Percentiles rank a stretch among this genome's conserved stretches.
These are phyloP conservation scores for Claviceps maximensis DNA, from an alignment of 2,329 filamentous ascomycete genomes.

Conservation along the genomic window DNA sequence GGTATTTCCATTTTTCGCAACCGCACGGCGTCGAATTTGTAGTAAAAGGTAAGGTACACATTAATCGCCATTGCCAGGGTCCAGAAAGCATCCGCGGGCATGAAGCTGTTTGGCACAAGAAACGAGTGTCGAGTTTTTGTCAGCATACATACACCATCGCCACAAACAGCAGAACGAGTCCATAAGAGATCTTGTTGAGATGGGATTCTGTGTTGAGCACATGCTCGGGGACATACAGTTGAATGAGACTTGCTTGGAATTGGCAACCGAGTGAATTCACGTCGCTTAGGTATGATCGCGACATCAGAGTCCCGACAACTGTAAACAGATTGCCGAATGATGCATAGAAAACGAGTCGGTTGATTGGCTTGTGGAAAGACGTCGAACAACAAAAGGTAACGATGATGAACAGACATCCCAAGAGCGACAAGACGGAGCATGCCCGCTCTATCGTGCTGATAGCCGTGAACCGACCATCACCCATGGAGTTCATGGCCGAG, in stretches of 20 bases:
- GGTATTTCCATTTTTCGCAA: conserved; percentile 56
- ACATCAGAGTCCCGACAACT: conserved; percentile 65
- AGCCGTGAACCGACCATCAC: conserved; percentile 30
- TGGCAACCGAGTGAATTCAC: conserved; percentile 45
- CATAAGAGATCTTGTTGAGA: background rate
- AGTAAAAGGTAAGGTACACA: conserved; percentile 70
- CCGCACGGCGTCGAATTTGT: conserved; percentile 51
- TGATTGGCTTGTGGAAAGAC: conserved; percentile 75
- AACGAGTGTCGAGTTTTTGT: too few relatives aligned
- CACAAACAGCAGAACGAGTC: background rate
- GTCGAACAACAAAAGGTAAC: conserved; percentile 54
- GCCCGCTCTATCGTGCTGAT: conserved; percentile 53
- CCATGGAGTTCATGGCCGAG: conserved; percentile 4
- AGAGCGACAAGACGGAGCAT: conserved; percentile 56
- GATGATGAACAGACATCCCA: conserved; percentile 61
- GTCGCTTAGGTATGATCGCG: conserved; percentile 41
- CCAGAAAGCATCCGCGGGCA: conserved; percentile 65
- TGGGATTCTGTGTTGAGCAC: too few relatives aligned
- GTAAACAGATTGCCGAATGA: conserved; percentile 69
- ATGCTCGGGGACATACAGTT: conserved; percentile 47
- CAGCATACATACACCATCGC: background rate
- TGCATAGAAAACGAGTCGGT: conserved; percentile 72
- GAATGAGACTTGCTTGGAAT: conserved; percentile 66
- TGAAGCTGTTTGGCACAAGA: conserved; percentile 45
- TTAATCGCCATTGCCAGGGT: conserved; percentile 74